Evolutionary conservation across 1,139 yeast species (phyloP), one percentile per base, ranked within the genome.

Genomic region (Sugiyamaella pinicola): DNA sequence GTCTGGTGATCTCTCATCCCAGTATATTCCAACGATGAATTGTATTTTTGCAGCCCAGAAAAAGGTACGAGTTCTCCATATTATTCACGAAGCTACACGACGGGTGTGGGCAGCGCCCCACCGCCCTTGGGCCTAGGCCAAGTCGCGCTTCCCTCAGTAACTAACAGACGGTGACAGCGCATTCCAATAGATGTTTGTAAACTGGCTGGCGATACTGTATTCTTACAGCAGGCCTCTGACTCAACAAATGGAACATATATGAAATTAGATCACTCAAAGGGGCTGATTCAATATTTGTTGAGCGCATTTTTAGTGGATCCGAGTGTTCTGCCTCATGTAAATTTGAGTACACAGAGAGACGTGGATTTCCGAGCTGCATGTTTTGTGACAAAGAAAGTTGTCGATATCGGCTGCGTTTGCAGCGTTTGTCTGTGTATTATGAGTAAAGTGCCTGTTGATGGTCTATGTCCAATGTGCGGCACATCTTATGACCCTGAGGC

Each of bases 351-450:
- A 1, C 86, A 85, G 64, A 82, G 89, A 4, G 84, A 87, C 59
- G 95, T 93, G 41, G 96, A 93, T 69, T 95, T 93, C 68, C 75
- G 96, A 58, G 97, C 99, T 1, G 90, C 96, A 31, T 93, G 99
- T 69, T 93, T 89, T 65, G 73, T 90, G 22, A 89, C 97, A 0
- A 93, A 95, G 26, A 81, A 83, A 61, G 85, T 93, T 2, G 93
- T 95, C 13, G 97, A 95, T 61, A 79, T 93, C 47, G 99, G 98
- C 0, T 91, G 81, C 63, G 98, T 95, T 2, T 95, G 99, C 69
- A 86, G 96, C 21, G 97, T 95, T 24, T 95, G 99, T 68, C 74
- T 95, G 22, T 91, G 98, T 67, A 87, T 70, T 42, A 67, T 69
- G 70, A 66, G 65, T 49, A 56, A 74, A 72, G 66, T 77, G 68